A percentile compares a stretch with the other conserved stretches of the same genome.
phyloP scores from a whole-genome alignment of 177 flowering plant genomes.

The Vitis hybrid region DNA sequence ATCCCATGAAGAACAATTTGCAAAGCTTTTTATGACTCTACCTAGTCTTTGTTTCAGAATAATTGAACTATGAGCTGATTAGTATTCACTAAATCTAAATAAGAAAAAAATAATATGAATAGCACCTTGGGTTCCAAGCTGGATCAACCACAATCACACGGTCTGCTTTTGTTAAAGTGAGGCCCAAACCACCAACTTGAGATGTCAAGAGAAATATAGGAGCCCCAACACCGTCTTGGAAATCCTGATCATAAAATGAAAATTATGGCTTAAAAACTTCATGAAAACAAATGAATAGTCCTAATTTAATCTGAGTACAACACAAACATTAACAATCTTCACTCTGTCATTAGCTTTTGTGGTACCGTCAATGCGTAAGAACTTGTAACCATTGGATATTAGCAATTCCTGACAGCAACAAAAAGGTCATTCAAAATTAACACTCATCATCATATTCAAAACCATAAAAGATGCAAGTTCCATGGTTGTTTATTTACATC shows the following conservation, averaged over 20 bases:
- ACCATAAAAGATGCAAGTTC: not conserved
- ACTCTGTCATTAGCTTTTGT: constrained; percentile 80
- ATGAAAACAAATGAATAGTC: not conserved
- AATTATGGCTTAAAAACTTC: not conserved
- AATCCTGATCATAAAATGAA: constrained; percentile 53
- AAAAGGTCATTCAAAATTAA: constrained; percentile 11
- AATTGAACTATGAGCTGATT: not conserved
- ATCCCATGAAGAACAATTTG: not conserved
- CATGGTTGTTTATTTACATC: too few relatives aligned
- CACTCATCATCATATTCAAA: not conserved
- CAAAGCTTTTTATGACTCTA: not conserved
- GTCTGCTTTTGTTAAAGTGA: constrained; percentile 96
- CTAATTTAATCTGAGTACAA: not conserved
- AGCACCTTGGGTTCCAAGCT: constrained; percentile 99
- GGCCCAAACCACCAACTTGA: constrained; percentile 98
- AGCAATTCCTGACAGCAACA: constrained; percentile 63
- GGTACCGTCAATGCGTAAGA: constrained; percentile 90
- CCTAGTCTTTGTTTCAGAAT: not conserved
- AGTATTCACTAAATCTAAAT: not conserved
- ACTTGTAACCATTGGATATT: constrained; percentile 50
- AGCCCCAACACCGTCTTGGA: constrained; percentile 84
- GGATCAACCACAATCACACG: constrained; percentile 99
- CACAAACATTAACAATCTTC: constrained; percentile 76
- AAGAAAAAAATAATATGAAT: not conserved
- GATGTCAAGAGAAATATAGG: constrained; percentile 93